phyloP scores from a whole-genome alignment of 495 filamentous ascomycete genomes.

The Penicillium chermesinum region DNA sequence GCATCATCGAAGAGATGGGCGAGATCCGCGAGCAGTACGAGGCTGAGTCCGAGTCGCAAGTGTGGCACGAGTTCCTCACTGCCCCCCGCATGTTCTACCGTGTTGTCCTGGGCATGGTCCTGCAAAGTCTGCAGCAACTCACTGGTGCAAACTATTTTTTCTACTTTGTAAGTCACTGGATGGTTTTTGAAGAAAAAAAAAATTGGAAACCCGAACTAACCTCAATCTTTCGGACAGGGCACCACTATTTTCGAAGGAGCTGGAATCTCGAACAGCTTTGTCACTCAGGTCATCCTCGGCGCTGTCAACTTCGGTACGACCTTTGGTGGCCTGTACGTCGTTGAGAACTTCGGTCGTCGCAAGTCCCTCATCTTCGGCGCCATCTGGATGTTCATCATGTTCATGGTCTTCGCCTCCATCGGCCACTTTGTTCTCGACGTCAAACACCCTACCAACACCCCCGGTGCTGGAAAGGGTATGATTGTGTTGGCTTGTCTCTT shows the following conservation, averaged over 20 bases:
- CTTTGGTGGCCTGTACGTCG: slow-evolving; percentile 64
- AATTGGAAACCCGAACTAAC: slow-evolving; percentile 2
- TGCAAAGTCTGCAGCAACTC: slow-evolving; percentile 68
- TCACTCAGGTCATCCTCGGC: slow-evolving; percentile 69
- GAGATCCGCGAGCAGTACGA: slow-evolving; percentile 58
- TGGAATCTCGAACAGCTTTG: slow-evolving; percentile 62
- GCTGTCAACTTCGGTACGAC: slow-evolving; percentile 70
- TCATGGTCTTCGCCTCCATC: slow-evolving; percentile 66
- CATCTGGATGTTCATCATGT: slow-evolving; percentile 62
- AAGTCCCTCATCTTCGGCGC: slow-evolving; percentile 63
- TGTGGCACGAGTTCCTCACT: slow-evolving; percentile 65
- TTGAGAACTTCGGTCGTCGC: slow-evolving; percentile 66
- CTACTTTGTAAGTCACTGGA: slow-evolving; percentile 64
- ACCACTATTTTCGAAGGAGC: slow-evolving; percentile 68
- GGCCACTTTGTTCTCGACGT: slow-evolving; percentile 61
- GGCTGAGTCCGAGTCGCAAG: slow-evolving; percentile 50
- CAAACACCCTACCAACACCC: slow-evolving; percentile 46
- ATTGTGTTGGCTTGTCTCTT: slow-evolving; percentile 71
- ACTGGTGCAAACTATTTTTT: slow-evolving; percentile 73
- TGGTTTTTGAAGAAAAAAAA: slow-evolving; percentile 33
- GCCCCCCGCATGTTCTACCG: slow-evolving; percentile 70
- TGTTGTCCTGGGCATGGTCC: slow-evolving; percentile 57
- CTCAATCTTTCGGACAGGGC: slow-evolving; percentile 51
- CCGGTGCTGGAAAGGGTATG: slow-evolving; percentile 64
- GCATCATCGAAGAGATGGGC: slow-evolving; percentile 62